These are phyloP conservation scores for Gleditsia sinensis DNA, from an alignment of 306 rosid genomes.

Conservation along the genomic window DNA sequence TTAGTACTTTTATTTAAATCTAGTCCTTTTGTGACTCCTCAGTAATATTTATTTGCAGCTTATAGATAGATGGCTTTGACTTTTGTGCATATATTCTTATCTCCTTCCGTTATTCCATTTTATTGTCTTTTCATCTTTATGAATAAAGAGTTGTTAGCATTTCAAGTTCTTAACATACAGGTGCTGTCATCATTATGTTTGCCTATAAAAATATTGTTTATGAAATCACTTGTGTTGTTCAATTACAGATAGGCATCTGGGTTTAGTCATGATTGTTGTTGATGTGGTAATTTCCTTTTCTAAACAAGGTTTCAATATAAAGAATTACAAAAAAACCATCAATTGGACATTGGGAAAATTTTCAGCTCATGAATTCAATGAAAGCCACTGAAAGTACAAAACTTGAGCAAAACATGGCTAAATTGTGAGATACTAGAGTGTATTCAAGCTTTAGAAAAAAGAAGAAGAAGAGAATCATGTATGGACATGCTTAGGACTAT, in stretches of 20 bases:
- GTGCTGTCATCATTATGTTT: slow-evolving; percentile 9
- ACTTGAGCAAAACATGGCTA: neutral
- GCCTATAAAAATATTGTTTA: neutral
- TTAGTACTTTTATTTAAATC: slow-evolving; percentile 38
- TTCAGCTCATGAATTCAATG: neutral
- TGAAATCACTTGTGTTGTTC: slow-evolving; percentile 13
- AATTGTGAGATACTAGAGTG: neutral
- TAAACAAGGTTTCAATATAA: slow-evolving; percentile 8
- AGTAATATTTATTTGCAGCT: slow-evolving; percentile 9
- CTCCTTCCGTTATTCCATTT: slow-evolving; percentile 8
- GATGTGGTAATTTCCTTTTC: slow-evolving; percentile 10
- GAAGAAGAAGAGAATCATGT: neutral
- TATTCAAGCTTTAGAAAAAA: neutral
- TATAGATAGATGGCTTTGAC: slow-evolving; percentile 21
- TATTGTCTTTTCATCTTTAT: slow-evolving; percentile 13
- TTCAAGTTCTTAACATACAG: slow-evolving; percentile 22
- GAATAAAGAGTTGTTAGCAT: neutral
- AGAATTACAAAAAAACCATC: neutral
- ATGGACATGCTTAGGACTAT: neutral
- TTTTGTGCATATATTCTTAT: slow-evolving; percentile 5
- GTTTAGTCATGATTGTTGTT: slow-evolving; percentile 11
- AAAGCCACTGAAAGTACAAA: neutral
- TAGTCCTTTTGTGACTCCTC: slow-evolving; percentile 13
- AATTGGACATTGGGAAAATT: slow-evolving; percentile 4
- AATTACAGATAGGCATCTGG: slow-evolving; percentile 12